Percentiles rank a stretch among this genome's conserved stretches.
These are phyloP conservation scores for Neonectria neomacrospora DNA, from an alignment of 2,329 filamentous ascomycete genomes.

Conservation along the genomic window DNA sequence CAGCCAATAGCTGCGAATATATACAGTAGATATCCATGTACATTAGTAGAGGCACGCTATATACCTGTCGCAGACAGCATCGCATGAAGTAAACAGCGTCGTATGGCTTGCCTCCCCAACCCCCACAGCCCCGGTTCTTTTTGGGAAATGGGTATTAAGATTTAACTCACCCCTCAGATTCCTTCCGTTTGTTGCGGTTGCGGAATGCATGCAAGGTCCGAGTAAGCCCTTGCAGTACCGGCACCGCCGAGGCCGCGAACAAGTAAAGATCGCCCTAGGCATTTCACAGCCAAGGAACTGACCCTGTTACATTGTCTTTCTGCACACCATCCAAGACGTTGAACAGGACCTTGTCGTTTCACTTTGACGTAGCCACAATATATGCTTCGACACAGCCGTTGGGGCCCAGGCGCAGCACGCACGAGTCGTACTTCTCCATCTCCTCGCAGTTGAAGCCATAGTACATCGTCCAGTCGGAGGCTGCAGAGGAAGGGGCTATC, in stretches of 20 bases:
- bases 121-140: neutral
- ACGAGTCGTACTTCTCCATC: conserved; percentile 41
- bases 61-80: neutral
- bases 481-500: conserved; percentile 34
- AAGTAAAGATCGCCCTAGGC: conserved; percentile 1
- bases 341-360: neutral
- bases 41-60: neutral
- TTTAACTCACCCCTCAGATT: neutral
- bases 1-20: neutral
- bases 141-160: neutral
- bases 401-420: conserved; percentile 18
- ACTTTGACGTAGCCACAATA: neutral
- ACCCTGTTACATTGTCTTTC: neutral
- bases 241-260: neutral
- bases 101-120: neutral
- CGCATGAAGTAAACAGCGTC: neutral
- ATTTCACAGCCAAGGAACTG: neutral
- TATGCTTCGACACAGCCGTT: neutral
- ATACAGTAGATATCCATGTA: neutral
- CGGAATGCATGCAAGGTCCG: neutral
- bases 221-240: neutral
- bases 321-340: neutral
- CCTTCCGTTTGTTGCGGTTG: neutral
- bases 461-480: conserved; percentile 43
- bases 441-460: conserved; percentile 35